These are phyloP conservation scores for Pseudotsuga menziesii DNA, from an alignment of 75 land plant genomes.

Conservation along the genomic window DNA sequence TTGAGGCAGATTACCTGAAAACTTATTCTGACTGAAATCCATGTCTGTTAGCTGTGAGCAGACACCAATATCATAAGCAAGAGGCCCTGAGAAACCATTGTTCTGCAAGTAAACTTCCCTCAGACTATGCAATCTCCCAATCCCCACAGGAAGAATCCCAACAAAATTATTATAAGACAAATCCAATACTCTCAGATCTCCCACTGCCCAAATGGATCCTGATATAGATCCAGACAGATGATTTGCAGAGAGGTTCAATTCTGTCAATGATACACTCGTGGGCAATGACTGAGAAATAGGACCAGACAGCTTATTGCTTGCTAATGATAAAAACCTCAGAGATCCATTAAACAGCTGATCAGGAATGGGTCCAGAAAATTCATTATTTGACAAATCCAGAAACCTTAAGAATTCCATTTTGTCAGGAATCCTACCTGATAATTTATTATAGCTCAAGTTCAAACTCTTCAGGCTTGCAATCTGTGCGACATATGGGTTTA, in stretches of 20 bases:
- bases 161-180: slow-evolving; percentile 54
- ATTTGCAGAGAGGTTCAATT: slow-evolving; percentile 59
- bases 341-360: slow-evolving; percentile 34
- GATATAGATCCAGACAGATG: slow-evolving; percentile 42
- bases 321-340: slow-evolving; percentile 39
- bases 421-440: slow-evolving; percentile 54
- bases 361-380: slow-evolving; percentile 45
- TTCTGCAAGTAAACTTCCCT: slow-evolving; percentile 42
- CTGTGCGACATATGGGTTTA: slow-evolving; percentile 28
- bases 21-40: slow-evolving; percentile 58
- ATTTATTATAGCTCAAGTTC: slow-evolving; percentile 49
- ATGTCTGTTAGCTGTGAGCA: slow-evolving; percentile 41
- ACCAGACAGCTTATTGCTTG: slow-evolving; percentile 55
- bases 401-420: slow-evolving; percentile 18
- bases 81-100: slow-evolving; percentile 53
- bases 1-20: slow-evolving; percentile 52
- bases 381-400: slow-evolving; percentile 76
- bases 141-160: slow-evolving; percentile 47
- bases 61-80: slow-evolving; percentile 55
- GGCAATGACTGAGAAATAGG: slow-evolving; percentile 34
- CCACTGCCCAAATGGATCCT: slow-evolving; percentile 32
- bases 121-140: slow-evolving; percentile 44
- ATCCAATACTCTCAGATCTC: slow-evolving; percentile 48
- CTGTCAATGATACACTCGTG: slow-evolving; percentile 29
- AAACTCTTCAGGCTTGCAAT: slow-evolving; percentile 32